These are phyloP conservation scores for Aspergillus tamarii DNA, from an alignment of 2,329 filamentous ascomycete species.

Conservation along the genomic window DNA sequence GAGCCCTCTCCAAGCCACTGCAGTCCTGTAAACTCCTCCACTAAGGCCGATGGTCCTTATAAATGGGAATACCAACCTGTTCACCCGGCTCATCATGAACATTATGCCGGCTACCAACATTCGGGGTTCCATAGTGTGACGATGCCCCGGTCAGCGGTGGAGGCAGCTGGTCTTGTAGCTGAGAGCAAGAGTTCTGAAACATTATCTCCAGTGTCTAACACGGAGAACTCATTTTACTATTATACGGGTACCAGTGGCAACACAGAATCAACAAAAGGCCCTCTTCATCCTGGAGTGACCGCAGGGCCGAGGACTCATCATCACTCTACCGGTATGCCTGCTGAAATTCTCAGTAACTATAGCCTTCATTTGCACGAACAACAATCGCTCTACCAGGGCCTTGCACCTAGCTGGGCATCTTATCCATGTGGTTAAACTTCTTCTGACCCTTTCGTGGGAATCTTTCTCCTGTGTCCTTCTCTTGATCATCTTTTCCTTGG, in stretches of 20 bases:
- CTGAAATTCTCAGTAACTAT: constrained; percentile 31
- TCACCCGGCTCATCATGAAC: constrained; percentile 18
- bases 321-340: constrained; percentile 23
- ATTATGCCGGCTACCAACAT: constrained; percentile 27
- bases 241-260: constrained; percentile 24
- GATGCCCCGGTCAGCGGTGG: constrained; percentile 24
- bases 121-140: constrained; percentile 26
- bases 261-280: constrained; percentile 15
- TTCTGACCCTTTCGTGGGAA: neutral
- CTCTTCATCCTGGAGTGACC: constrained; percentile 22
- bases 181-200: constrained; percentile 19
- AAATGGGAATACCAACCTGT: constrained; percentile 34
- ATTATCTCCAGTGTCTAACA: constrained; percentile 14
- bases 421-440: constrained; percentile 22
- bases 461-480: neutral
- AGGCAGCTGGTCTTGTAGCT: constrained; percentile 16
- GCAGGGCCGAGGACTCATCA: constrained; percentile 22
- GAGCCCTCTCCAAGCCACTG: constrained; percentile 32
- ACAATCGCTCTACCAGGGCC: constrained; percentile 19
- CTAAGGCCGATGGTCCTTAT: constrained; percentile 22
- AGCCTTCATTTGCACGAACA: constrained; percentile 28
- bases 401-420: constrained; percentile 22
- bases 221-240: constrained; percentile 29
- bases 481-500: neutral
- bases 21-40: constrained; percentile 24